Conservation (phyloP, 805 yeast species). For the Ogataea paradorogensis region DNA sequence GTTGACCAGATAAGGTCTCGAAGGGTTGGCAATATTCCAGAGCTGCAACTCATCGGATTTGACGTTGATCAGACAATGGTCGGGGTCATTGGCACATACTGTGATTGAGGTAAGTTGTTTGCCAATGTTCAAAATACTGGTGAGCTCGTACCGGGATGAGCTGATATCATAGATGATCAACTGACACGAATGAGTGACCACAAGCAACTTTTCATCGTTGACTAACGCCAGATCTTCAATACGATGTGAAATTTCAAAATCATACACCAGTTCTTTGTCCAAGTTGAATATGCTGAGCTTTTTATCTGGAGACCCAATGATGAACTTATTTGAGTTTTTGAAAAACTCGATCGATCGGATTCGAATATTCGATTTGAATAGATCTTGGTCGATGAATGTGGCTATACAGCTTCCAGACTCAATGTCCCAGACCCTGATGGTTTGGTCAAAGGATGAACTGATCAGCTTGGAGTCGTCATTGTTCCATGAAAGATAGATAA, state of each 20-base stretch:
- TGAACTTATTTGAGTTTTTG: constrained; percentile 43
- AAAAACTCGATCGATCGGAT: constrained; percentile 69
- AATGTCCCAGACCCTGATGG: constrained; percentile 68
- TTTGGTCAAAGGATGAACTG: constrained; percentile 70
- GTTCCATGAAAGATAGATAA: constrained; percentile 73
- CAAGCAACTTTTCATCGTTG: constrained; percentile 57
- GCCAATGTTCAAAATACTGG: constrained; percentile 41
- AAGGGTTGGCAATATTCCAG: constrained; percentile 67
- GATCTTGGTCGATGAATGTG: constrained; percentile 20
- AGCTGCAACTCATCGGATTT: constrained; percentile 75
- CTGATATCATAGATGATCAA: constrained; percentile 57
- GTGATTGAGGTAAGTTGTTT: constrained; percentile 65
- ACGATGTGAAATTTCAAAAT: constrained; percentile 36
- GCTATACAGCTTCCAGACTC: constrained; percentile 32
- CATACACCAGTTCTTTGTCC: constrained; percentile 26
- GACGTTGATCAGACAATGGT: constrained; percentile 54
- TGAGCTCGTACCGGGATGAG: constrained; percentile 29
- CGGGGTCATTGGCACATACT: constrained; percentile 51
- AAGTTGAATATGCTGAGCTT: constrained; percentile 49
- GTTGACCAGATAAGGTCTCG: constrained; percentile 44
- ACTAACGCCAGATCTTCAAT: constrained; percentile 69
- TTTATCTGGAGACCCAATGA: constrained; percentile 77
- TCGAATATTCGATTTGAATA: constrained; percentile 27
- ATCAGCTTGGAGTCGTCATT: constrained; percentile 64
- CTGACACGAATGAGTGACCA: constrained; percentile 61